Base-by-base conservation (phyloP, 768 basidiomycete species). In the Auricularia heimuer region DNA sequence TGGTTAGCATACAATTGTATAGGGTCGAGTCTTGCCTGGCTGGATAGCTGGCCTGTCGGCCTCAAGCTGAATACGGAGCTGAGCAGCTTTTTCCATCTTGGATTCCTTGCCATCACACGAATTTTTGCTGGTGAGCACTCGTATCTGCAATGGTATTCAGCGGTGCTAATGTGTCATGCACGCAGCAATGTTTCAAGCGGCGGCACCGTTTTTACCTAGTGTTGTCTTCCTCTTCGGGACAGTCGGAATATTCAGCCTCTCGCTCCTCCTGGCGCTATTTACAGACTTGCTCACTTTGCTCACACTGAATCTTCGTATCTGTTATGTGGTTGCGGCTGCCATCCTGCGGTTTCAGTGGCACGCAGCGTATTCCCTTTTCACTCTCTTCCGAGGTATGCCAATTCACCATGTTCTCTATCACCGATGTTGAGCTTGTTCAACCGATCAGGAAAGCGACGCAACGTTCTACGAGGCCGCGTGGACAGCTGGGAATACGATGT, bases 21-120 rank as follows among this genome's bases (percentile, higher is more conserved):
- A 8, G 81, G 82, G 54, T 75, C 77, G 16, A 78, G 81, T 0
- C 78, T 98, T 2, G 69, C 79, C 1, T 98, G 94, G 95, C 80
- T 99, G 12, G 90, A 97, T 73, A 85, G 89, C 66, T 98, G 96
- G 96, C 96, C 96, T 0, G 94, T 88, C 1, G 96, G 97, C 1
- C 77, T 99, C 47, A 99, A 99, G 75, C 85, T 99, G 63, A 98
- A 98, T 71, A 92, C 92, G 0, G 92, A 98, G 69, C 81, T 99
- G n/a, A 92, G 92, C 69, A 78, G 80, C 33, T 89, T 97, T 72
- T 89, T 92, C 70, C 85, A 87, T n/a, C 81, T 85, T 65, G 80
- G 83, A 0, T 87, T 97, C 62, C 78, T 87, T 2, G 81, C 81
- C 33, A 67, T 91, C 14, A 82, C 92, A 16, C 79, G 78, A 1